phyloP scores from a whole-genome alignment of 805 yeast genomes.

The Clavispora vitiphila region DNA sequence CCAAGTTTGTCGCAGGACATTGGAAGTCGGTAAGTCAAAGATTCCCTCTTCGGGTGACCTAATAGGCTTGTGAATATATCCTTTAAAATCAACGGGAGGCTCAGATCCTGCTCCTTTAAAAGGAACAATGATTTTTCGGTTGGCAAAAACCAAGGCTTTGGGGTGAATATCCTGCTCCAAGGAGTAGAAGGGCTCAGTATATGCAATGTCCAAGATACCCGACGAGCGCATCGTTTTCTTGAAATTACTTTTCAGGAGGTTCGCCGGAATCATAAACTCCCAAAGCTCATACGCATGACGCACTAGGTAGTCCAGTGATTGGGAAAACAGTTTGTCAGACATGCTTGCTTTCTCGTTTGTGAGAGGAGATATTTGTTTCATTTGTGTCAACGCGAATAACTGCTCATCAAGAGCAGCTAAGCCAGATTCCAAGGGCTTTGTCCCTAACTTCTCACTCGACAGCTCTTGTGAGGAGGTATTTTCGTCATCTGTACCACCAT shows the following conservation, averaged over 20 bases:
- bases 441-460: neutral
- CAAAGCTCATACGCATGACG: slow-evolving; percentile 9
- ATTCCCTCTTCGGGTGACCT: neutral
- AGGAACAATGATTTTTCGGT: slow-evolving; percentile 50
- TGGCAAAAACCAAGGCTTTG: slow-evolving; percentile 61
- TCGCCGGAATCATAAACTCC: slow-evolving; percentile 19
- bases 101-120: slow-evolving; percentile 23
- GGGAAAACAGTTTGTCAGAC: slow-evolving; percentile 2
- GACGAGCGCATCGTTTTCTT: slow-evolving; percentile 32
- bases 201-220: slow-evolving; percentile 49
- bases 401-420: neutral
- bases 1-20: slow-evolving; percentile 25
- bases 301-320: slow-evolving; percentile 6
- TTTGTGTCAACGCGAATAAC: slow-evolving; percentile 1
- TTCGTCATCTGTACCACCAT: neutral
- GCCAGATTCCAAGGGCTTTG: neutral
- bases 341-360: neutral
- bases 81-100: slow-evolving; percentile 1
- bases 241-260: slow-evolving; percentile 13
- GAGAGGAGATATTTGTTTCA: neutral
- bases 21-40: neutral
- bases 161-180: slow-evolving; percentile 48
- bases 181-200: slow-evolving; percentile 61
- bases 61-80: neutral
- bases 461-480: neutral